Base-by-base conservation (phyloP, 2,329 filamentous ascomycete species). In the Dactylellina drechsleri region DNA sequence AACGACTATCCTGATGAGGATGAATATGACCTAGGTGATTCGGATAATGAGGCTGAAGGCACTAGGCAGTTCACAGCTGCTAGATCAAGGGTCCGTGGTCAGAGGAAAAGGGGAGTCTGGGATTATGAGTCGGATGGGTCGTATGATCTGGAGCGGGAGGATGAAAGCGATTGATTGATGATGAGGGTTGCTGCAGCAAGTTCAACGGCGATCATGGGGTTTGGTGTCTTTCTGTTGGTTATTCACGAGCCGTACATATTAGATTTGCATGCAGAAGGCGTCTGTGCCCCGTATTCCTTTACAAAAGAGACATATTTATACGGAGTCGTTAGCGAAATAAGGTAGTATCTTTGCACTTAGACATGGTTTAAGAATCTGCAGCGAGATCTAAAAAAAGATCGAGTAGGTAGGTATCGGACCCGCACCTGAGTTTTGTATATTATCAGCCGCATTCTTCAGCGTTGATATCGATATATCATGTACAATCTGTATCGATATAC, bases 1-100 rank as follows among this genome's bases (percentile, higher is more conserved):
- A 79, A 79, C 40, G 78, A 79, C 60, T 79, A 79, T 60, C 78
- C 78, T n/a, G 78, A 79, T 45, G 78, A 79, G 45, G 76, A 78
- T 54, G 49, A 70, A 16, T 77, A 78, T 40, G 61, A 73, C 41
- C 16, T 40, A n/a, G 75, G 66, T 41, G 77, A 75, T 40, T 78
- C 78, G 53, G 76, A 78, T 43, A 76, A 77, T 23, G 77, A 74
- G 1, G 50, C 68, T 31, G 60, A 70, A 31, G 75, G 40, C 23
- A 57, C 43, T 49, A 74, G 67, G 57, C 56, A 53, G 41, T 58
- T 57, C 53, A 53, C 43, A 12, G 10, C 31, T 36, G 31, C 31
- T 36, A 66, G 41, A 23, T 62, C 70, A 49, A 74, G 62, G 70
- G 41, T 67, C 58, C 70, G 62, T 67, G 62, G 61, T 62, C 70